Evolutionary conservation across 345 rosid genomes (phyloP), one percentile per base, ranked within the genome.

Genomic region (Hibiscus tridactylites): DNA sequence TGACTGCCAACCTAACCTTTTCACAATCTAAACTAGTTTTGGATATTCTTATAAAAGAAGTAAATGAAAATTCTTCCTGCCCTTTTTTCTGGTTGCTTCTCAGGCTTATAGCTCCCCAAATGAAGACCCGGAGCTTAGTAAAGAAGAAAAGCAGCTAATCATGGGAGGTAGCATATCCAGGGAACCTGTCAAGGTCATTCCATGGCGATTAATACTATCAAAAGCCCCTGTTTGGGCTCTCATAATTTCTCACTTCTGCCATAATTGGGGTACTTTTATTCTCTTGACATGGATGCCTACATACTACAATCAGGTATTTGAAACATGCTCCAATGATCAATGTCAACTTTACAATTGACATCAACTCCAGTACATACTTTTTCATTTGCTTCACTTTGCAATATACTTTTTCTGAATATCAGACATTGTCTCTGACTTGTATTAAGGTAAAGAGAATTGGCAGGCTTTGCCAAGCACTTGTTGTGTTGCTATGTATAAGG

Each of bases 251-350:
- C 98, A 94, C 79, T 94, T 94, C 83, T 94, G 98, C 79, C 98
- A 94, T 76, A 94, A 94, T 60, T 94, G 98, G 98, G 98, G 98
- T 75, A 91, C 98, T 5, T 94, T 94, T 79, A 91, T 94, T 79
- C 88, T 94, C 70, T 79, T 91, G 74, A 94, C 98, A 31, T 94
- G 98, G 98, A 94, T 94, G 98, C 98, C 98, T 11, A 94, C 97
- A 21, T 91, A 94, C 82, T 94, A 94, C 86, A 94, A 88, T 83
- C 98, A 94, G 98, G 97, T 88, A 79, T 39, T 42, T 61, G 12
- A 1, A 28, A 15, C 26, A 16, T 46, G 56, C 33, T 47, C 15
- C 37, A 26, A 26, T 26, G 19, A 7, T 42, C 11, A 24, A 42
- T 42, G 1, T 37, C 58, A 66, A 47, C 39, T 66, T 15, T 26